phyloP scores from a whole-genome alignment of 805 yeast species.

The Yamadazyma sp. region DNA sequence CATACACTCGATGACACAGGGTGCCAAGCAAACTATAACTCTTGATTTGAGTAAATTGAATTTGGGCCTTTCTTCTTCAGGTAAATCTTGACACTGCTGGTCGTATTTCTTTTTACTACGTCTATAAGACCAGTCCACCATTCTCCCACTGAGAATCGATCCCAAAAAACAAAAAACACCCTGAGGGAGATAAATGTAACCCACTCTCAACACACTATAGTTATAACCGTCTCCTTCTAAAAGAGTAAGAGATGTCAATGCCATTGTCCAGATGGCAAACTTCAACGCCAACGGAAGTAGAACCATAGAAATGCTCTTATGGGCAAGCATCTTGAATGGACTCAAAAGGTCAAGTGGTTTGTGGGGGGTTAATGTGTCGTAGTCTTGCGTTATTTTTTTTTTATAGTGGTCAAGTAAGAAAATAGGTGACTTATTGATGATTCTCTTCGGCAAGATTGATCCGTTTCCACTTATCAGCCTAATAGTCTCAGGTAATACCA shows the following conservation, averaged over 20 bases:
- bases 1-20: conserved; percentile 38
- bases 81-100: conserved; percentile 22
- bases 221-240: conserved; percentile 49
- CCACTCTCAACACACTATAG: conserved; percentile 56
- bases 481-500: conserved; percentile 70
- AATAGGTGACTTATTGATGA: conserved; percentile 47
- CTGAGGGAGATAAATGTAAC: conserved; percentile 70
- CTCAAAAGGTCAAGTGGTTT: conserved; percentile 25
- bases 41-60: conserved; percentile 60
- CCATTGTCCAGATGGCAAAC: conserved; percentile 69
- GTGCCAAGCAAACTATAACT: conserved; percentile 35
- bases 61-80: conserved; percentile 29
- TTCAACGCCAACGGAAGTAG: conserved; percentile 61
- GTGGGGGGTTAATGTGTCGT: conserved; percentile 17
- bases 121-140: conserved; percentile 53
- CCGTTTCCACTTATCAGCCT: conserved; percentile 76
- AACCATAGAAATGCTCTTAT: conserved; percentile 46
- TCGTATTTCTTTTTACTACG: conserved; percentile 23
- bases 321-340: conserved; percentile 43
- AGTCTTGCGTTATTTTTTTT: conserved; percentile 31
- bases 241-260: conserved; percentile 60
- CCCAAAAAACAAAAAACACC: conserved; percentile 69
- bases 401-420: conserved; percentile 30
- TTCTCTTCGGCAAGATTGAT: conserved; percentile 49
- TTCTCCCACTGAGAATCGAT: conserved; percentile 55